Evolutionary conservation across 305 asterid genomes (phyloP), one percentile per base, ranked within the genome.

Genomic region (Fraxinus velutina): DNA sequence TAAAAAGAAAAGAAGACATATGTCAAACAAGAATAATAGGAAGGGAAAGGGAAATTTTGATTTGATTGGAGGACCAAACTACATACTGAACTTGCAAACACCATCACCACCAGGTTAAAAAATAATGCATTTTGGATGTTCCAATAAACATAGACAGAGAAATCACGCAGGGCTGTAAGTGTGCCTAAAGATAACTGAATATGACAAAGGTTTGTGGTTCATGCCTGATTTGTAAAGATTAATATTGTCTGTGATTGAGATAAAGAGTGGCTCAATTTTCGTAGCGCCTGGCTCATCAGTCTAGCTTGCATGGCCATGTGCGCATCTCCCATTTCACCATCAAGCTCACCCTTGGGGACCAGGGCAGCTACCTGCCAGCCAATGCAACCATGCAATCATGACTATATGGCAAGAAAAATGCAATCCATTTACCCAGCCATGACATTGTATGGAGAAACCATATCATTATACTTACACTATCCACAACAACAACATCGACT

Each of bases 231-330:
- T 47, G 95, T 92, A 78, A 96, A 96, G 81, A 96, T 90, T 81
- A 96, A 88, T 83, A 96, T 87, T 22, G 98, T 90, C 88, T 94
- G 97, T 30, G 98, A 93, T 83, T 92, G 88, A 64, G 98, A 96
- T 78, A 94, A 82, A 37, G 98, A 96, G 88, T 96, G 99, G 89
- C 97, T 89, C 91, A 96, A 80, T 88, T 96, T 96, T 77, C 98
- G 98, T 37, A 96, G 95, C 71, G 97, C 99, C 83, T 96, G 99
- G 86, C 99, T 94, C 99, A 94, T 94, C 66, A 94, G 94, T 79
- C 97, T 94, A 83, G 98, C 98, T 90, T 94, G 99, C 98, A 96
- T 94, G 50, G 99, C 98, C 97, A 96, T 93, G 89, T 94, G 99
- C 1, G 97, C 98, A 81, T 96, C 99, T 39, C 98, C 99, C 99